These are phyloP conservation scores for Globisporangium polare DNA, from an alignment of 352 stramenopile species.

Conservation along the genomic window DNA sequence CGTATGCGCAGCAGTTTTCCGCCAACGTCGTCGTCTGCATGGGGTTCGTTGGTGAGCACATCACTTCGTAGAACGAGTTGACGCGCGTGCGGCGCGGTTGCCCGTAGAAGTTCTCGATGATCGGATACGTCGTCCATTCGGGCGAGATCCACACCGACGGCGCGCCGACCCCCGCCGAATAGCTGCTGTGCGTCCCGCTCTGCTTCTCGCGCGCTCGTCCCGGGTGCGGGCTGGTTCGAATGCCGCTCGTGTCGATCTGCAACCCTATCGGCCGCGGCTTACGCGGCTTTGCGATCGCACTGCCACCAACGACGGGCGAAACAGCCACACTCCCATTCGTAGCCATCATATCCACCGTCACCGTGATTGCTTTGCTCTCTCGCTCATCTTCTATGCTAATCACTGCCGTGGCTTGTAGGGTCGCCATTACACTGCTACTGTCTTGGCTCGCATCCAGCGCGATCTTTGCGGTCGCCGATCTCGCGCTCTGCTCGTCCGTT, in stretches of 20 bases:
- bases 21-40: conserved; percentile 55
- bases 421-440: neutral
- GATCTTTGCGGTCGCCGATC: conserved; percentile 1
- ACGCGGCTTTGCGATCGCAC: neutral
- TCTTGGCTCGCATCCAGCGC: neutral
- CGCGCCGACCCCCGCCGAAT: conserved; percentile 19
- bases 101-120: conserved; percentile 83
- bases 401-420: neutral
- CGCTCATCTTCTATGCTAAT: neutral
- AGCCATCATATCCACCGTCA: neutral
- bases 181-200: conserved; percentile 2
- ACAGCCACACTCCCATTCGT: neutral
- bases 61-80: conserved; percentile 82
- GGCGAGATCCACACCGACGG: conserved; percentile 68
- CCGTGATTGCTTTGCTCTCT: neutral
- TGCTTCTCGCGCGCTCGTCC: neutral
- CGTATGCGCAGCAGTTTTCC: conserved; percentile 55
- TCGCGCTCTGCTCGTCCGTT: conserved; percentile 1
- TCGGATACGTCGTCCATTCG: conserved; percentile 66
- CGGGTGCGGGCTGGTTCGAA: conserved; percentile 2
- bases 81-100: conserved; percentile 34
- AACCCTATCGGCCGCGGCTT: neutral
- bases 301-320: neutral
- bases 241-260: conserved; percentile 10
- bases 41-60: conserved; percentile 68